Conservation (phyloP, 2,329 filamentous ascomycete genomes). For the Aspergillus japonicus region DNA sequence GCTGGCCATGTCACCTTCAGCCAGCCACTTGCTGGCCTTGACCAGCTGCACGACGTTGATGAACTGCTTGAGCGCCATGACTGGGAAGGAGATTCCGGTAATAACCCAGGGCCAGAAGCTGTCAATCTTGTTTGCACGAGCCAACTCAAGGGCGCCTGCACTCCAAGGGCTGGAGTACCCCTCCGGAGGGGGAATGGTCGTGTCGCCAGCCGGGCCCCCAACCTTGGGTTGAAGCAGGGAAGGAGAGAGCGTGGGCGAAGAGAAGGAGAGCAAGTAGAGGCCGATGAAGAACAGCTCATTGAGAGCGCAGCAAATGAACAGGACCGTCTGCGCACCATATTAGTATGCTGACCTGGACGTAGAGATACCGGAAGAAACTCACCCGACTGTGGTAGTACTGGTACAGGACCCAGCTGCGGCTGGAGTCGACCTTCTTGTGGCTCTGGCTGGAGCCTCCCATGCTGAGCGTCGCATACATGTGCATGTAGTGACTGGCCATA, state of each 20-base stretch:
- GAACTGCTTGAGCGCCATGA: conserved; percentile 89
- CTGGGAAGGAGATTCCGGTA: conserved; percentile 73
- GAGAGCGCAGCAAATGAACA: conserved; percentile 84
- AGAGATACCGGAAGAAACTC: conserved; percentile 34
- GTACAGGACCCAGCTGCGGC: conserved; percentile 83
- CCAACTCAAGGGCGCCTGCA: conserved; percentile 87
- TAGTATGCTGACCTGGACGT: conserved; percentile 3
- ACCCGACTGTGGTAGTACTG: conserved; percentile 98
- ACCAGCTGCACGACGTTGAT: conserved; percentile 93
- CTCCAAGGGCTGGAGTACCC: conserved; percentile 88
- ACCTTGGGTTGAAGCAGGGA: conserved; percentile 64
- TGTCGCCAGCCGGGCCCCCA: conserved; percentile 56
- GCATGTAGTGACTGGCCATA: conserved; percentile 95
- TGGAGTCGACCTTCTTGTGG: conserved; percentile 92
- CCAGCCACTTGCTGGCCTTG: conserved; percentile 88
- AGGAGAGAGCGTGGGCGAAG: conserved; percentile 82
- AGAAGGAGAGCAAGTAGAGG: conserved; percentile 96
- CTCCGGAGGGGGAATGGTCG: conserved; percentile 66
- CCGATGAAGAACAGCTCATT: conserved; percentile 99
- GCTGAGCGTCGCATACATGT: conserved; percentile 94
- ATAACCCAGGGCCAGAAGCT: conserved; percentile 76
- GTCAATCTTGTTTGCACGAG: conserved; percentile 90
- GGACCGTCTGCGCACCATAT: conserved; percentile 63
- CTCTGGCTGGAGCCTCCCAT: conserved; percentile 77
- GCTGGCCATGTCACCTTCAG: conserved; percentile 77